Conservation (phyloP, 139 green algal genomes). For the Nannochloris sp. region DNA sequence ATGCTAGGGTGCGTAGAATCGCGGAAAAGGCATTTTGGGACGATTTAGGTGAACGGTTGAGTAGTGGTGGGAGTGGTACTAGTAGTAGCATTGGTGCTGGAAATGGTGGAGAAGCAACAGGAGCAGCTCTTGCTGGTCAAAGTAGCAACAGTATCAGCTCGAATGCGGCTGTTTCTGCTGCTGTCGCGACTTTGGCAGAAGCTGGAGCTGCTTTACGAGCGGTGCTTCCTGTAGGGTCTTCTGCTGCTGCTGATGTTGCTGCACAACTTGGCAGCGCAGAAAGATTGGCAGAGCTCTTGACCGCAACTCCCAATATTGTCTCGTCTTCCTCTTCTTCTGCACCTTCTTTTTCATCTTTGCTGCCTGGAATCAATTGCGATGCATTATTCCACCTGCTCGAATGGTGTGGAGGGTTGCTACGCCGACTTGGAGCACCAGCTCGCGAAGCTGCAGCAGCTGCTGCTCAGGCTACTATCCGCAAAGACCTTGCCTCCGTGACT, state of each 20-base stretch:
- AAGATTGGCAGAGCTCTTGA: background rate
- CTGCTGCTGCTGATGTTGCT: conserved; percentile 14
- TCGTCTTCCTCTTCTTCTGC: background rate
- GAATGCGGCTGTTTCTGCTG: background rate
- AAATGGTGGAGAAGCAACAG: no score
- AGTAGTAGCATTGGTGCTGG: background rate
- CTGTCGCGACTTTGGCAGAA: conserved; percentile 32
- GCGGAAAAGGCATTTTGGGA: conserved; percentile 75
- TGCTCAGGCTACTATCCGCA: conserved; percentile 10
- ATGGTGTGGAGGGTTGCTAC: conserved; percentile 19
- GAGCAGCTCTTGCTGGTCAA: no score
- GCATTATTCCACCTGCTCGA: conserved; percentile 22
- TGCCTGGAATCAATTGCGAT: background rate
- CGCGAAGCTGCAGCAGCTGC: conserved; percentile 15
- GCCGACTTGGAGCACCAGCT: conserved; percentile 24
- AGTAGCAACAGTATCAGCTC: no score
- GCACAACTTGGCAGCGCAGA: conserved; percentile 13
- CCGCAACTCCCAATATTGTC: background rate
- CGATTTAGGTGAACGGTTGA: conserved; percentile 8
- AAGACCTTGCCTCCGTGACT: conserved; percentile 17
- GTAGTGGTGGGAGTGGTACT: background rate
- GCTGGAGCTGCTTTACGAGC: conserved; percentile 33
- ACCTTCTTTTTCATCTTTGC: background rate
- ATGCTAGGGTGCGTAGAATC: conserved; percentile 36
- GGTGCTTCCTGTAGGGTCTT: conserved; percentile 15